Percentiles rank a stretch among this genome's conserved stretches.
Evolutionary conservation across 495 filamentous ascomycete species (phyloP).

Genomic region (Xylaria palmicola): DNA sequence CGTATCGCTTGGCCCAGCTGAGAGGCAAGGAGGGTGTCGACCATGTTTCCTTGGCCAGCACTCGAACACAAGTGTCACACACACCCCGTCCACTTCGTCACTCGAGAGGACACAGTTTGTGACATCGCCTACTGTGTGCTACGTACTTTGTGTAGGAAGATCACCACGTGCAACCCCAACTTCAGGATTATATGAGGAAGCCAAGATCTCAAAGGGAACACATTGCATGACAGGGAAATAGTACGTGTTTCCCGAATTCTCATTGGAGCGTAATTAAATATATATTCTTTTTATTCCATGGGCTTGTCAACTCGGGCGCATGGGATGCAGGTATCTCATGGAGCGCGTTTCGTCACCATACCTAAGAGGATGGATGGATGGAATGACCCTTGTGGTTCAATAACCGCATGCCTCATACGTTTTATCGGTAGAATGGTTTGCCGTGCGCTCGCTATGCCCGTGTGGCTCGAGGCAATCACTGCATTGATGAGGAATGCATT

Average conservation of each 20-base stretch:
- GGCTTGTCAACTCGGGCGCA: background rate
- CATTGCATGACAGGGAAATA: background rate
- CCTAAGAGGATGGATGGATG: background rate
- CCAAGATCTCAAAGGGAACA: background rate
- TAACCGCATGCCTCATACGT: background rate
- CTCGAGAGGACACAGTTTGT: background rate
- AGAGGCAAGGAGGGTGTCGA: background rate
- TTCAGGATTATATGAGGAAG: background rate
- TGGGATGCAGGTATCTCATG: conserved; percentile 4
- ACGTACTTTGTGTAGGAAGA: too few relatives aligned
- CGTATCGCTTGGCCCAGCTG: conserved; percentile 5
- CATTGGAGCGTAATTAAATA: conserved; percentile 2
- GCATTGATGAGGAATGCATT: background rate
- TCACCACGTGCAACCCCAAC: conserved; percentile 5
- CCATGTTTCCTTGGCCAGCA: background rate
- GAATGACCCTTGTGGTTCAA: background rate
- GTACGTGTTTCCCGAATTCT: background rate
- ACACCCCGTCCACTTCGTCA: background rate
- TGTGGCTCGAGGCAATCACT: background rate
- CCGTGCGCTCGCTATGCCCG: background rate
- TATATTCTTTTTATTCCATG: too few relatives aligned
- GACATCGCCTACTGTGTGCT: background rate
- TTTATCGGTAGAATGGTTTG: too few relatives aligned
- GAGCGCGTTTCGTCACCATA: background rate
- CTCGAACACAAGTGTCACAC: background rate